phyloP scores from a whole-genome alignment of 2,329 filamentous ascomycete species.

The Xylariaceae sp. region DNA sequence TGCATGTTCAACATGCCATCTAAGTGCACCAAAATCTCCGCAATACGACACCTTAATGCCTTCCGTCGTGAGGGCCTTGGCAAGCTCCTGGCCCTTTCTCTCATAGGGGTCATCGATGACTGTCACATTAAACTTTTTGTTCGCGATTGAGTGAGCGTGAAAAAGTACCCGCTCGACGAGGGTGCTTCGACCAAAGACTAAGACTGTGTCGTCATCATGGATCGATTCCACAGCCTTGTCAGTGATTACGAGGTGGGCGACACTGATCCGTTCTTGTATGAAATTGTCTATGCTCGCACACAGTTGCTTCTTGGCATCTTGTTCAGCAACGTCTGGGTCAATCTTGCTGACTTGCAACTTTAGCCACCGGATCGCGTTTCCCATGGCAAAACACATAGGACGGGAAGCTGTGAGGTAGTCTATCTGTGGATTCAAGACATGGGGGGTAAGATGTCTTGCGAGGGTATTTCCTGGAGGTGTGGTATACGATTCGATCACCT shows the following conservation, averaged over 20 bases:
- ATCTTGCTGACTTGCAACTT: constrained; percentile 90
- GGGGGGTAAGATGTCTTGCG: constrained; percentile 84
- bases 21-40: constrained; percentile 69
- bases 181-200: constrained; percentile 82
- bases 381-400: constrained; percentile 95
- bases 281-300: constrained; percentile 82
- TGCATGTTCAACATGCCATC: constrained; percentile 61
- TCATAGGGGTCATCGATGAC: constrained; percentile 70
- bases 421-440: constrained; percentile 91
- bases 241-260: constrained; percentile 83
- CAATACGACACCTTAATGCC: constrained; percentile 79
- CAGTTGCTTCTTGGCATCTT: constrained; percentile 74
- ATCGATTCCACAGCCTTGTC: constrained; percentile 72
- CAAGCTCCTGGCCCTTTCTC: constrained; percentile 52
- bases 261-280: constrained; percentile 82
- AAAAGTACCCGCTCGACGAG: constrained; percentile 81
- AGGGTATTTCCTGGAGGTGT: constrained; percentile 82
- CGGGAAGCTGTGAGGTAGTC: constrained; percentile 90
- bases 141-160: constrained; percentile 59
- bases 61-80: constrained; percentile 60
- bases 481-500: constrained; percentile 91
- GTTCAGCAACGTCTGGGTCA: constrained; percentile 78
- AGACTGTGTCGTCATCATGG: constrained; percentile 70
- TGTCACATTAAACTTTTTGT: constrained; percentile 76
- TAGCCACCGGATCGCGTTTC: constrained; percentile 90